phyloP scores from a whole-genome alignment of 352 stramenopile genomes.

The Globisporangium camurandrum region DNA sequence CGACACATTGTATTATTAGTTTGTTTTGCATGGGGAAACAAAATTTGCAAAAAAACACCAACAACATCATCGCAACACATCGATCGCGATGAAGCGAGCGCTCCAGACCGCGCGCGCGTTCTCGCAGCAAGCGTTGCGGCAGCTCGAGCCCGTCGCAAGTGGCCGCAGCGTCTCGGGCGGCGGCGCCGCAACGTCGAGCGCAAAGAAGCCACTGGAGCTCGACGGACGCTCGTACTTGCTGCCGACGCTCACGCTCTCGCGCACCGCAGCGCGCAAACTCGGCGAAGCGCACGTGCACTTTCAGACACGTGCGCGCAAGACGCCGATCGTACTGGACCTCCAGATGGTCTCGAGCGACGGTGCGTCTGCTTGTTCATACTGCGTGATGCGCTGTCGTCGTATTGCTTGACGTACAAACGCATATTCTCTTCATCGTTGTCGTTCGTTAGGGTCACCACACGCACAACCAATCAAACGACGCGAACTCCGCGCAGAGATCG shows the following conservation, averaged over 20 bases:
- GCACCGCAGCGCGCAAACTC: constrained; percentile 14
- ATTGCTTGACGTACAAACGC: neutral
- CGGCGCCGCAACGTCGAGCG: constrained; percentile 5
- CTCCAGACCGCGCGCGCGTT: constrained; percentile 30
- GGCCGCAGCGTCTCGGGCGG: constrained; percentile 24
- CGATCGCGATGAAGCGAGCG: constrained; percentile 25
- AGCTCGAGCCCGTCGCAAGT: constrained; percentile 27
- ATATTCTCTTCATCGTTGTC: neutral
- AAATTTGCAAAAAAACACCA: too few relatives aligned
- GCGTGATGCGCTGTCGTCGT: neutral
- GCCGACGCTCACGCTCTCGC: constrained; percentile 55
- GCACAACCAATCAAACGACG: constrained; percentile 73
- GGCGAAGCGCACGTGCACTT: constrained; percentile 27
- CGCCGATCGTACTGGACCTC: constrained; percentile 63
- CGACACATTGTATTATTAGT: too few relatives aligned
- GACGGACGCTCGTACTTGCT: constrained; percentile 66
- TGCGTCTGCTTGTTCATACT: constrained; percentile 6
- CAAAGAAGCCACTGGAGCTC: constrained; percentile 30
- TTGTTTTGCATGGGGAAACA: too few relatives aligned
- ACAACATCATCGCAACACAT: too few relatives aligned
- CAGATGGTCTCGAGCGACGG: constrained; percentile 70
- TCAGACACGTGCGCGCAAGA: constrained; percentile 33
- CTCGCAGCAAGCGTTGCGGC: constrained; percentile 51
- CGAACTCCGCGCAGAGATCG: constrained; percentile 57
- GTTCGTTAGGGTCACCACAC: constrained; percentile 47